Evolutionary conservation across 2,329 filamentous ascomycete species (phyloP), one percentile per base, ranked within the genome.

Genomic region (Drechmeria coniospora): DNA sequence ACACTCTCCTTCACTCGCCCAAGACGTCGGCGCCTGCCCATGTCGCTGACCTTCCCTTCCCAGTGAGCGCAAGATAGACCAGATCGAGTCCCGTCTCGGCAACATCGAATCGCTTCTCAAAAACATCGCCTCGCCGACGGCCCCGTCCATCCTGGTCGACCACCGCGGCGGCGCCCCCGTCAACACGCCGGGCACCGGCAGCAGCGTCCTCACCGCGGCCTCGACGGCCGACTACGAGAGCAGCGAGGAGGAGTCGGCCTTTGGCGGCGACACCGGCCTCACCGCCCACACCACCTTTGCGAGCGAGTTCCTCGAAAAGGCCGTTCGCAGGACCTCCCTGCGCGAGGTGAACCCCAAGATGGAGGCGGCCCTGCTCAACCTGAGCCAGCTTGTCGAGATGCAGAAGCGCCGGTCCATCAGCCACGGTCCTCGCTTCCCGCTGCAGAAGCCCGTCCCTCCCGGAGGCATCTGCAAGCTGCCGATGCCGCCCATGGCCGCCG

Each of bases 1-100:
- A n/a, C 20, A 11, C 20, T 11, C 20, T 11, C n/a, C n/a, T n/a
- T n/a, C n/a, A n/a, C n/a, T 11, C 20, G 20, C 20, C 10, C 10
- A 5, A 11, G 4, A 21, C 18, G 10, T 20, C 18, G 10, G 6
- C 7, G 10, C 18, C 18, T 20, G 18, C 10, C 7, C 7, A 7
- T 10, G 12, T 14, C 21, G 13, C 26, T 21, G 8, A 28, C 26
- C 17, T n/a, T 14, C 13, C 18, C 25, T 14, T 11, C 22, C 8
- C 21, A 68, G 64, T 44, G 65, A 69, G 43, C 54, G 53, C 33
- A 69, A 69, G 44, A 68, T 65, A 26, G 60, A 63, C 35, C 47
- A 54, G 32, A 60, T 63, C 23, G 60, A 62, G 28, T 40, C 49
- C 29, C 53, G 60, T 3, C 51, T 63, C 7, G 50, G 46, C 21